Conservation (phyloP, 106 monocot species). For the Allium cepa region DNA sequence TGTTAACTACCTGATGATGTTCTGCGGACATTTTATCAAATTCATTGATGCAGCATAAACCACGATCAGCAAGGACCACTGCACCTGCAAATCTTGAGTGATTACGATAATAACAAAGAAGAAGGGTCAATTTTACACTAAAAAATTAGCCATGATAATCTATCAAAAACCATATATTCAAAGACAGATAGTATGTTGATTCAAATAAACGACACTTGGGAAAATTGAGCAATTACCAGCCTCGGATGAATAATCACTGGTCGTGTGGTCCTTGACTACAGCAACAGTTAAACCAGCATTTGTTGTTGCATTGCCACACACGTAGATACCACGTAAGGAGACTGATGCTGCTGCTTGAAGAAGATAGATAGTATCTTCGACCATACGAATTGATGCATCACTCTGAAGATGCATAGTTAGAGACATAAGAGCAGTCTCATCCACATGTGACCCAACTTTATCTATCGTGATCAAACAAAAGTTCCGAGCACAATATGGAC, state of each 20-base stretch:
- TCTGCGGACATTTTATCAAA: conserved; percentile 99
- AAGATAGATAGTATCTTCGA: conserved; percentile 84
- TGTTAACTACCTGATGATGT: conserved; percentile 66
- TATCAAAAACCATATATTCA: too few relatives aligned
- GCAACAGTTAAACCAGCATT: conserved; percentile 99
- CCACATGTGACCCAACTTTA: conserved; percentile 81
- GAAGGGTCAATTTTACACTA: too few relatives aligned
- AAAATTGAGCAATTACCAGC: conserved; percentile 47
- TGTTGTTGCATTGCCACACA: conserved; percentile 97
- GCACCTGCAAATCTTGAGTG: conserved; percentile 44
- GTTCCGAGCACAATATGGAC: conserved; percentile 28
- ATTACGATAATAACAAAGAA: not conserved
- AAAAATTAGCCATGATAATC: too few relatives aligned
- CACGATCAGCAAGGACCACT: conserved; percentile 96
- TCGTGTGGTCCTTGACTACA: conserved; percentile 94
- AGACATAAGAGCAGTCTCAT: conserved; percentile 73
- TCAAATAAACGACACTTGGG: too few relatives aligned
- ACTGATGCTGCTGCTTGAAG: conserved; percentile 91
- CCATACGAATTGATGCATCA: conserved; percentile 32
- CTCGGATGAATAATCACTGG: conserved; percentile 98
- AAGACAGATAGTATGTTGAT: too few relatives aligned
- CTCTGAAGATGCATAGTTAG: conserved; percentile 60
- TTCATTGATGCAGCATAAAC: conserved; percentile 95
- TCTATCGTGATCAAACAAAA: conserved; percentile 68
- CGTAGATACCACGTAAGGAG: conserved; percentile 95